phyloP scores from a whole-genome alignment of 441 rosid genomes.

The Jatropha multifida region DNA sequence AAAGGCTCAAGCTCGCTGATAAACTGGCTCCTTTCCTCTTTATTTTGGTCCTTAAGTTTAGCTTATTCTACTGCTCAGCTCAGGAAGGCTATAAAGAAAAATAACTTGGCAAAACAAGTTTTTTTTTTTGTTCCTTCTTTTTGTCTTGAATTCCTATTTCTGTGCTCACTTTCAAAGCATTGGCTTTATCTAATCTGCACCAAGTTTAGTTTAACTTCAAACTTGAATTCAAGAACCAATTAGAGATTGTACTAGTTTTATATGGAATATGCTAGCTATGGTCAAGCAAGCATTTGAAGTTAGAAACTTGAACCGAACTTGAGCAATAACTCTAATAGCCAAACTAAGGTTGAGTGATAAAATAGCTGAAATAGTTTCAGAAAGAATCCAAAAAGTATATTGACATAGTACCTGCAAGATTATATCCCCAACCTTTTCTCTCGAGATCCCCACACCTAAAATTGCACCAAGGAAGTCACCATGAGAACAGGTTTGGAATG shows the following conservation, averaged over 20 bases:
- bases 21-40: neutral
- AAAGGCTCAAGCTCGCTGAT: neutral
- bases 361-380: neutral
- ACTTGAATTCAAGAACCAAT: neutral
- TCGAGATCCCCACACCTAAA: slow-evolving; percentile 82
- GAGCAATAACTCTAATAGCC: neutral
- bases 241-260: neutral
- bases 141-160: neutral
- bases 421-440: slow-evolving; percentile 91
- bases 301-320: neutral
- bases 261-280: neutral
- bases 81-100: neutral
- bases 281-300: neutral
- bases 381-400: neutral
- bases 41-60: neutral
- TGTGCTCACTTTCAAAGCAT: neutral
- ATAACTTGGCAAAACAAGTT: neutral
- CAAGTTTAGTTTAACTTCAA: neutral
- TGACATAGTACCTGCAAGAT: slow-evolving; percentile 65
- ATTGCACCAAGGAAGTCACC: slow-evolving; percentile 92
- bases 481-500: slow-evolving; percentile 78
- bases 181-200: neutral
- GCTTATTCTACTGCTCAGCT: neutral
- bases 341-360: neutral
- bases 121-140: neutral